phyloP scores from a whole-genome alignment of 2,329 filamentous ascomycete species.

The Fusarium sp. region DNA sequence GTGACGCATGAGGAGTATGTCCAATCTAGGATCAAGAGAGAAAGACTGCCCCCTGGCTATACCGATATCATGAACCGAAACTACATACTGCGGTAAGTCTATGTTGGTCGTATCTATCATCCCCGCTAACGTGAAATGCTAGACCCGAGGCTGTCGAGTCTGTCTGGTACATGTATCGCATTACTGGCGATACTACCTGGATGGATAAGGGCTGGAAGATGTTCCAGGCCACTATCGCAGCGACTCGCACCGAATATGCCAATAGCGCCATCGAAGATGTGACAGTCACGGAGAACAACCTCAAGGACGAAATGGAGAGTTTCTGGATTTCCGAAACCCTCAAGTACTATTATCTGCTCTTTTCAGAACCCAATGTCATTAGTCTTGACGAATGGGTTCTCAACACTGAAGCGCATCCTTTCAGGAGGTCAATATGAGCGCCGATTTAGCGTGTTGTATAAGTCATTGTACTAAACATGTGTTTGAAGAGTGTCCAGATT shows the following conservation, averaged over 20 bases:
- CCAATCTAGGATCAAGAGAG: conserved; percentile 54
- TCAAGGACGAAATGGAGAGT: conserved; percentile 79
- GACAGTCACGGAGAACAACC: conserved; percentile 52
- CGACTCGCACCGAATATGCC: conserved; percentile 73
- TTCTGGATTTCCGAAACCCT: conserved; percentile 93
- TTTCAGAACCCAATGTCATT: conserved; percentile 72
- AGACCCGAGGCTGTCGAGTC: conserved; percentile 89
- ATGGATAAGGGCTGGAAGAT: conserved; percentile 88
- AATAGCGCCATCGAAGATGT: conserved; percentile 79
- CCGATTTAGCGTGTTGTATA: not conserved
- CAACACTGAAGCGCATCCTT: conserved; percentile 72
- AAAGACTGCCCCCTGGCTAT: conserved; percentile 64
- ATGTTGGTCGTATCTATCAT: conserved; percentile 8
- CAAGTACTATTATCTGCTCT: conserved; percentile 92
- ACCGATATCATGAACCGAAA: conserved; percentile 55
- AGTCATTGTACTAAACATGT: not conserved
- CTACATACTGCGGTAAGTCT: conserved; percentile 71
- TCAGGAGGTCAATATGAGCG: conserved; percentile 56
- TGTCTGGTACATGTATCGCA: conserved; percentile 90
- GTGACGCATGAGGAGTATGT: conserved; percentile 67
- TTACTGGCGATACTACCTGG: conserved; percentile 80
- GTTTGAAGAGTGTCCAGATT: not conserved
- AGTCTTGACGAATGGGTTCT: conserved; percentile 76
- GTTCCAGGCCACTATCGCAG: conserved; percentile 77
- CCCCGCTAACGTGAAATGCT: conserved; percentile 13